phyloP scores from a whole-genome alignment of 2,329 filamentous ascomycete species.

The Clonostachys rhizophaga region DNA sequence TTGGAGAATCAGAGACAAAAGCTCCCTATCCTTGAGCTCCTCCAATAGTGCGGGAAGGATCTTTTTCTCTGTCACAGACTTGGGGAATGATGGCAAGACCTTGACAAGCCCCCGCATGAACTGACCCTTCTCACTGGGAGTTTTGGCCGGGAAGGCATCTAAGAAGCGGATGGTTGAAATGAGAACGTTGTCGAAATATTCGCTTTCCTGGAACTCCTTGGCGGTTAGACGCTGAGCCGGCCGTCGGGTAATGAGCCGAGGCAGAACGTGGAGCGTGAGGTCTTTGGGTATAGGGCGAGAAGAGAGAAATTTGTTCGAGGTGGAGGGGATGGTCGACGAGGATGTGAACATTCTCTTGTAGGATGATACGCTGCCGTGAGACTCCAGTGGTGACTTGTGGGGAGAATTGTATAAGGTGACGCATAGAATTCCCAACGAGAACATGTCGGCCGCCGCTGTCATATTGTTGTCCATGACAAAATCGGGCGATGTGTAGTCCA shows the following conservation, averaged over 20 bases:
- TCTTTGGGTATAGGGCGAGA: conserved; percentile 77
- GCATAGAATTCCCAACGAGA: conserved; percentile 84
- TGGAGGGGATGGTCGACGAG: conserved; percentile 72
- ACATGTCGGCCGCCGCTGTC: conserved; percentile 82
- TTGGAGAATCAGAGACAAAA: conserved; percentile 79
- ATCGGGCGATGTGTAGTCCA: conserved; percentile 93
- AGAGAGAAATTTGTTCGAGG: conserved; percentile 79
- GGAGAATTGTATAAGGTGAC: conserved; percentile 93
- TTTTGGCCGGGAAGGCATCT: conserved; percentile 88
- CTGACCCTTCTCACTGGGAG: conserved; percentile 80
- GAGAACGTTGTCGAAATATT: conserved; percentile 95
- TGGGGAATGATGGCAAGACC: conserved; percentile 87
- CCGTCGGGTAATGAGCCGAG: conserved; percentile 79
- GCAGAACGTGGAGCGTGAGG: conserved; percentile 70
- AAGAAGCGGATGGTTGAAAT: conserved; percentile 95
- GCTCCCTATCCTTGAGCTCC: conserved; percentile 87
- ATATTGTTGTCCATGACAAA: conserved; percentile 90
- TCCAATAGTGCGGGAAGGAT: conserved; percentile 84
- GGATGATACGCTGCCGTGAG: conserved; percentile 72
- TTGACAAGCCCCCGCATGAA: conserved; percentile 87
- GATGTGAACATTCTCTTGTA: conserved; percentile 83
- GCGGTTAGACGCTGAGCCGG: conserved; percentile 86
- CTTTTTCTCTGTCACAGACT: conserved; percentile 92
- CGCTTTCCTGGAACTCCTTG: conserved; percentile 87
- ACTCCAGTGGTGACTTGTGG: conserved; percentile 79